Conservation (phyloP, 169 alveolate species). For the Plasmodium relictum region DNA sequence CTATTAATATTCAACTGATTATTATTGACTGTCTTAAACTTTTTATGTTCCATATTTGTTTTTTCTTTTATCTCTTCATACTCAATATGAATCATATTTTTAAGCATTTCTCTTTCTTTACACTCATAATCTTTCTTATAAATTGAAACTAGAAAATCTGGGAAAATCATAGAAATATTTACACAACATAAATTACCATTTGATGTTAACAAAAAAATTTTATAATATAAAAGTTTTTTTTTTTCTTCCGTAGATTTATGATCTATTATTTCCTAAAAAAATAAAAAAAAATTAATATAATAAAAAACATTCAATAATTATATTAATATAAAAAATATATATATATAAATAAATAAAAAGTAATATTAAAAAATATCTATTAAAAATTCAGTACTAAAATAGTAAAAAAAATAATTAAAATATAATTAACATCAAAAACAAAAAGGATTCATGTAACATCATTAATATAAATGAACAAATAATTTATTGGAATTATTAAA, state of each 20-base stretch:
- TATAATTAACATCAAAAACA: neutral
- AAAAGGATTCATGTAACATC: too few species aligned
- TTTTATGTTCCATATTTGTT: neutral
- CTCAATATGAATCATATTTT: conserved; percentile 45
- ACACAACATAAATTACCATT: conserved; percentile 56
- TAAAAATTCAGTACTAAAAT: too few species aligned
- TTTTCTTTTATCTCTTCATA: conserved; percentile 9
- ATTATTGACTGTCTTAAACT: neutral
- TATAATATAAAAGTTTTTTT: conserved; percentile 27
- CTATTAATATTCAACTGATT: neutral
- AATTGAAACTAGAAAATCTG: conserved; percentile 36
- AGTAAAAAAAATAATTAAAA: neutral
- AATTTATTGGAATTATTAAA: neutral
- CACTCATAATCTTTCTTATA: conserved; percentile 52
- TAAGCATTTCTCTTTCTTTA: conserved; percentile 61
- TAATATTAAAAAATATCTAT: neutral
- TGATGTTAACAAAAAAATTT: conserved; percentile 66
- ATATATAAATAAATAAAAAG: neutral
- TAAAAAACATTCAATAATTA: neutral
- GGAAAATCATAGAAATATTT: conserved; percentile 51
- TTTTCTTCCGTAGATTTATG: conserved; percentile 18
- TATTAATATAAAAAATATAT: neutral
- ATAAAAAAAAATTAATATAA: neutral
- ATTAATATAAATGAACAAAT: neutral
- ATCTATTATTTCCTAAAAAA: conserved; percentile 39